These are phyloP conservation scores for Gossypium mustelinum DNA, from an alignment of 345 rosid species.

Conservation along the genomic window DNA sequence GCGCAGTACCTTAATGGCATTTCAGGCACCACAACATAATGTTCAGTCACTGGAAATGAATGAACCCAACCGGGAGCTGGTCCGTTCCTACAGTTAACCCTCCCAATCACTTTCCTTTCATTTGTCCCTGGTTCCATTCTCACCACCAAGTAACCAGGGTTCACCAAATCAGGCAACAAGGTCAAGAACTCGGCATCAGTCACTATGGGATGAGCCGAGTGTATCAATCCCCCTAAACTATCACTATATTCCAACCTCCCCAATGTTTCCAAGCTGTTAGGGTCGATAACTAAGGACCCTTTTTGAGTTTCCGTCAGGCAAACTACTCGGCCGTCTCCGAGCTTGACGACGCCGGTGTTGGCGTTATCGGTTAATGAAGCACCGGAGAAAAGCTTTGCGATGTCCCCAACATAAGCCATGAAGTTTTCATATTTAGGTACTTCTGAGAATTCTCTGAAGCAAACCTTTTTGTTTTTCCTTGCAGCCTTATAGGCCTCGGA, in stretches of 20 bases:
- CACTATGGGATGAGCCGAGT: slow-evolving; percentile 88
- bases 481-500: slow-evolving; percentile 91
- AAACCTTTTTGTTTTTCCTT: slow-evolving; percentile 54
- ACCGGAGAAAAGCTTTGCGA: slow-evolving; percentile 76
- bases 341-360: slow-evolving; percentile 77
- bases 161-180: slow-evolving; percentile 69
- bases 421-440: slow-evolving; percentile 58
- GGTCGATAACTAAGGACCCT: slow-evolving; percentile 78
- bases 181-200: slow-evolving; percentile 75
- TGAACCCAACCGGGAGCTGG: slow-evolving; percentile 97
- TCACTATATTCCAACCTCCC: slow-evolving; percentile 73
- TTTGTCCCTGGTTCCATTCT: slow-evolving; percentile 74
- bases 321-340: slow-evolving; percentile 85
- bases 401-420: slow-evolving; percentile 60
- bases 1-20: slow-evolving; percentile 91
- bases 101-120: slow-evolving; percentile 76
- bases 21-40: slow-evolving; percentile 79
- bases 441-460: slow-evolving; percentile 93
- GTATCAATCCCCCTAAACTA: slow-evolving; percentile 62
- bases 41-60: slow-evolving; percentile 87
- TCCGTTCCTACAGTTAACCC: slow-evolving; percentile 72
- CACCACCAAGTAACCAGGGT: slow-evolving; percentile 77
- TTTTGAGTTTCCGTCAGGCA: slow-evolving; percentile 93
- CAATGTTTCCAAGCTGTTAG: slow-evolving; percentile 55
- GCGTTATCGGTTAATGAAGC: slow-evolving; percentile 88